These are phyloP conservation scores for Ajuga chamaepitys DNA, from an alignment of 257 asterid genomes.

Conservation along the genomic window DNA sequence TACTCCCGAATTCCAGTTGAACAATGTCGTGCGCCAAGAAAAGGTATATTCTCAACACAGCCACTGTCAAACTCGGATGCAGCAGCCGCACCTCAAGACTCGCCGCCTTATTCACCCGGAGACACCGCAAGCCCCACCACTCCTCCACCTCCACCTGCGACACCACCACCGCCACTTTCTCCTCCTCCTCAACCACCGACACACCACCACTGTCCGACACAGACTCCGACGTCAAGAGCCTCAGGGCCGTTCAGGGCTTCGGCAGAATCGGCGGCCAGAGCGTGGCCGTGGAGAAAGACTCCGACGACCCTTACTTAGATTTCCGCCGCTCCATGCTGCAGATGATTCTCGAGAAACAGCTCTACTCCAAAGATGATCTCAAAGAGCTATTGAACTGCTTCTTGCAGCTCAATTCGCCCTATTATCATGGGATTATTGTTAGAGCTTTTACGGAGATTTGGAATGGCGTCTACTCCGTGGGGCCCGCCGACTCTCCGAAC, in stretches of 20 bases:
- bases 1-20: not conserved
- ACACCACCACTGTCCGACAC: conserved; percentile 31
- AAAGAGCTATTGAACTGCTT: conserved; percentile 74
- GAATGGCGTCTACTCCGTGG: conserved; percentile 52
- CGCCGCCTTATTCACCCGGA: conserved; percentile 44
- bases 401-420: conserved; percentile 77
- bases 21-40: conserved; percentile 44
- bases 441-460: conserved; percentile 87
- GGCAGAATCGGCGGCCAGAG: conserved; percentile 62
- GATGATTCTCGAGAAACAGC: conserved; percentile 77
- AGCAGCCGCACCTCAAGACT: conserved; percentile 37
- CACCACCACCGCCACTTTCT: conserved; percentile 17
- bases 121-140: conserved; percentile 12
- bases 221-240: conserved; percentile 38
- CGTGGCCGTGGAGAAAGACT: conserved; percentile 81
- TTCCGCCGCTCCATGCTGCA: conserved; percentile 91
- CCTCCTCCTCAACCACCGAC: conserved; percentile 30
- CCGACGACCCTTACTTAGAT: conserved; percentile 80
- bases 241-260: conserved; percentile 56
- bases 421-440: conserved; percentile 67
- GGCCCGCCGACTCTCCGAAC: conserved; percentile 19
- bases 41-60: conserved; percentile 33
- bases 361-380: conserved; percentile 64
- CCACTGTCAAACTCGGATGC: conserved; percentile 55
- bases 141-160: conserved; percentile 28